Evolutionary conservation across 2,329 filamentous ascomycete genomes (phyloP), one percentile per base, ranked within the genome.

Genomic region (Scedosporium apiospermum): DNA sequence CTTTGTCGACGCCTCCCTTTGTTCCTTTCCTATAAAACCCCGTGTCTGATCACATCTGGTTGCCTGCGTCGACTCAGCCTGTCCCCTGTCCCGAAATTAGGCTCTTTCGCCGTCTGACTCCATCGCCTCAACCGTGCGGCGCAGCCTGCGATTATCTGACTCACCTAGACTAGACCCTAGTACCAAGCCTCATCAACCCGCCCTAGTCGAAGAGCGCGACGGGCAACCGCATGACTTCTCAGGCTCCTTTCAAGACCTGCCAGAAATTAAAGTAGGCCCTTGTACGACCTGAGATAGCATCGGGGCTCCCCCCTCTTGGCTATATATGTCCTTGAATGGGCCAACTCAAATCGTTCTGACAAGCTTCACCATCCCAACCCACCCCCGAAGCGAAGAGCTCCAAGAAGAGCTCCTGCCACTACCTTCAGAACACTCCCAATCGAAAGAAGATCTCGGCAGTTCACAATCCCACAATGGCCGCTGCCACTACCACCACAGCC

Each of bases 401-500:
- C 34, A 6, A 12, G 10, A 38, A 38, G 34, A 38, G 34, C 34
- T 38, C 34, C 34, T 3, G 6, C 34, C 34, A 12, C 34, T 12
- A 12, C 5, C 34, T 38, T 12, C 34, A 21, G 44, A 10, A 49
- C 9, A 49, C 9, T n/a, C 16, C 16, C 44, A 10, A 49, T 21
- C 18, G 30, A 27, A 7, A 6, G 23, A 57, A 30, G 10, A 57
- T 34, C 53, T 57, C 9, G 2, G 7, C 30, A 57, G 21, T n/a
- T 16, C 53, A n/a, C 53, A 18, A 57, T 49, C 23, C 23, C 58
- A 60, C 58, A 44, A 60, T 60, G 58, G 58, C 58, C n/a, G 27
- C n/a, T 38, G 42, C 62, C 42, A 34, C 49, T 30, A 62, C 53
- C 30, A 60, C 60, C 65, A 21, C 60, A 18, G 9, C 51, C 26